Conservation (phyloP, 805 yeast genomes). For the Lipomyces sp. region DNA sequence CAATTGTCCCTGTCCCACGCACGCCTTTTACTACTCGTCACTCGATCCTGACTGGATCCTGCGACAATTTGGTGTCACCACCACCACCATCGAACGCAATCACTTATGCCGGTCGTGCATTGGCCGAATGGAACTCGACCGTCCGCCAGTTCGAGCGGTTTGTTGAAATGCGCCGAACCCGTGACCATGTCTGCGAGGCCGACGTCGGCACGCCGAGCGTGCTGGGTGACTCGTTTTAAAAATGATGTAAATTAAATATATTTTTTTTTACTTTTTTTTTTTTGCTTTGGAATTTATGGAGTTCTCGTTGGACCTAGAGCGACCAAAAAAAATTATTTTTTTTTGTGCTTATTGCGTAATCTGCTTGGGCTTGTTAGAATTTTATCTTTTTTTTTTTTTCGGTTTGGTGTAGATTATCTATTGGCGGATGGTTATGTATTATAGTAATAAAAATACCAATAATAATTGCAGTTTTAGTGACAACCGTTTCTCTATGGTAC, state of each 20-base stretch:
- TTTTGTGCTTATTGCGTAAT: background rate
- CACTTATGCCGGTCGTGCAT: slow-evolving; percentile 49
- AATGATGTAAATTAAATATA: background rate
- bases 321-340: background rate
- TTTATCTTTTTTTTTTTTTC: too few relatives aligned
- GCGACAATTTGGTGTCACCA: too few relatives aligned
- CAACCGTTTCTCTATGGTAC: too few relatives aligned
- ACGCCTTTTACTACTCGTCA: slow-evolving; percentile 11
- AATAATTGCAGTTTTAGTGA: too few relatives aligned
- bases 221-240: slow-evolving; percentile 43
- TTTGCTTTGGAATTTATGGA: background rate
- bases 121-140: slow-evolving; percentile 48
- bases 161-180: slow-evolving; percentile 40
- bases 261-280: background rate
- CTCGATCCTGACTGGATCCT: too few relatives aligned
- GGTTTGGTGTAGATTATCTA: too few relatives aligned
- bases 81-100: background rate
- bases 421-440: too few relatives aligned
- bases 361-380: too few relatives aligned
- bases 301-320: background rate
- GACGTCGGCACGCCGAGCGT: slow-evolving; percentile 47
- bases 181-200: slow-evolving; percentile 41
- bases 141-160: slow-evolving; percentile 48
- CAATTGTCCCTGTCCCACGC: slow-evolving; percentile 25
- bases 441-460: too few relatives aligned